These are phyloP conservation scores for Xylaria flabelliformis DNA, from an alignment of 495 filamentous ascomycete genomes.

Conservation along the genomic window DNA sequence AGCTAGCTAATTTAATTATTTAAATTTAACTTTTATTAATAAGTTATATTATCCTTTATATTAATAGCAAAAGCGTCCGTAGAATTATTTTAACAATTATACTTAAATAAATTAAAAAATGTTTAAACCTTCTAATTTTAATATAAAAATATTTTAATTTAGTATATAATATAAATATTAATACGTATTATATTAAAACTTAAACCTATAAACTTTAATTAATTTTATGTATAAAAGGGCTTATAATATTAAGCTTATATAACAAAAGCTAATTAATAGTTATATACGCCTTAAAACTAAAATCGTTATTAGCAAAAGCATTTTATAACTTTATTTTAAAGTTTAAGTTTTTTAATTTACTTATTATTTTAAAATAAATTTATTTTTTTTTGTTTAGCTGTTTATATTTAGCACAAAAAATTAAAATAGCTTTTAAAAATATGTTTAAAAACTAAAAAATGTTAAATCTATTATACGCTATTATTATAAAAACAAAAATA, in stretches of 20 bases:
- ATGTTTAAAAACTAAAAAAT: not conserved
- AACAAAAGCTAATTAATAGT: not conserved
- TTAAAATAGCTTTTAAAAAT: not conserved
- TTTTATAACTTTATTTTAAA: not conserved
- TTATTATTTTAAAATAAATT: conserved; percentile 12
- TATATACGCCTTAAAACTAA: not conserved
- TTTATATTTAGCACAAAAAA: conserved; percentile 4
- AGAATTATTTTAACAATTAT: conserved; percentile 5
- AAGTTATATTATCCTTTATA: conserved; percentile 9
- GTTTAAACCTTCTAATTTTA: conserved; percentile 9
- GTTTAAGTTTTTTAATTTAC: not conserved
- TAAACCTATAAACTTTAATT: not conserved
- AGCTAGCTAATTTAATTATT: too few relatives aligned
- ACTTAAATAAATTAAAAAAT: conserved; percentile 5
- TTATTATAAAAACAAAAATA: conserved; percentile 5
- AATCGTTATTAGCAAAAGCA: conserved; percentile 9
- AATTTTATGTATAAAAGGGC: conserved; percentile 15
- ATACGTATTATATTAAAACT: not conserved
- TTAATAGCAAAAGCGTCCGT: conserved; percentile 10
- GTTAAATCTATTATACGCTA: not conserved
- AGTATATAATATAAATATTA: conserved; percentile 4
- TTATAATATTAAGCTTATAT: conserved; percentile 12
- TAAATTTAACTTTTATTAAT: conserved; percentile 4
- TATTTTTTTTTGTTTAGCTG: not conserved
- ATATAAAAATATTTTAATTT: conserved; percentile 8